Evolutionary conservation across 768 basidiomycete species (phyloP).

Genomic region (Kwoniella bestiolae): DNA sequence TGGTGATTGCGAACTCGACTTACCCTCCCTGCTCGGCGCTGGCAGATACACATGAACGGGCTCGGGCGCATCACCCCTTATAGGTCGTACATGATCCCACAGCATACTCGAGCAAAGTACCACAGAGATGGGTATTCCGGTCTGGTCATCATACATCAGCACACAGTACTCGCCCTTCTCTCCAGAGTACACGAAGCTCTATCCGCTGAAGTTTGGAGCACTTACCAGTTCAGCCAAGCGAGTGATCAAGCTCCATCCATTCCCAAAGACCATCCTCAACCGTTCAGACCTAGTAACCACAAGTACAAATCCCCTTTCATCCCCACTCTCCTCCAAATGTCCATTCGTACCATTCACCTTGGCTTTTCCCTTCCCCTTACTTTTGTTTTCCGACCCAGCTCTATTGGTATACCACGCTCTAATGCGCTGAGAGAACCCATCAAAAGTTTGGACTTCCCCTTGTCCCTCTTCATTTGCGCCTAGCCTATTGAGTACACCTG

Average conservation of each 20-base stretch:
- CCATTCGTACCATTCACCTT: constrained; percentile 21
- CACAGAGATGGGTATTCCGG: constrained; percentile 36
- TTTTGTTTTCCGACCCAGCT: constrained; percentile 9
- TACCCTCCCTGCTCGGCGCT: constrained; percentile 38
- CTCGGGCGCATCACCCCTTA: constrained; percentile 45
- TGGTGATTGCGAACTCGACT: constrained; percentile 2
- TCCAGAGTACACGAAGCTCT: too few relatives aligned
- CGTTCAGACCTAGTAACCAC: constrained; percentile 43
- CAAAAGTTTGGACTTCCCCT: constrained; percentile 34
- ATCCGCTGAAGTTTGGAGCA: background rate
- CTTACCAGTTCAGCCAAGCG: constrained; percentile 51
- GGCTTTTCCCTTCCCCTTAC: constrained; percentile 27
- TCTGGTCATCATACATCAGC: constrained; percentile 18
- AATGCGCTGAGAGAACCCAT: constrained; percentile 36
- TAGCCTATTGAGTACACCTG: constrained; percentile 32
- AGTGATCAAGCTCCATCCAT: constrained; percentile 47
- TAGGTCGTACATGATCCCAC: constrained; percentile 52
- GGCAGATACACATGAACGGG: constrained; percentile 50
- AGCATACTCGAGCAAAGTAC: constrained; percentile 44
- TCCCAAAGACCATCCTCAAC: constrained; percentile 35
- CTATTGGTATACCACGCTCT: background rate
- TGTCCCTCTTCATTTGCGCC: background rate
- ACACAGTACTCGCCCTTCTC: too few relatives aligned
- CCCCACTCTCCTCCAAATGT: background rate
- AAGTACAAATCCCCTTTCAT: constrained; percentile 25